Conservation (phyloP, 768 basidiomycete species). For the Suillus decipiens region DNA sequence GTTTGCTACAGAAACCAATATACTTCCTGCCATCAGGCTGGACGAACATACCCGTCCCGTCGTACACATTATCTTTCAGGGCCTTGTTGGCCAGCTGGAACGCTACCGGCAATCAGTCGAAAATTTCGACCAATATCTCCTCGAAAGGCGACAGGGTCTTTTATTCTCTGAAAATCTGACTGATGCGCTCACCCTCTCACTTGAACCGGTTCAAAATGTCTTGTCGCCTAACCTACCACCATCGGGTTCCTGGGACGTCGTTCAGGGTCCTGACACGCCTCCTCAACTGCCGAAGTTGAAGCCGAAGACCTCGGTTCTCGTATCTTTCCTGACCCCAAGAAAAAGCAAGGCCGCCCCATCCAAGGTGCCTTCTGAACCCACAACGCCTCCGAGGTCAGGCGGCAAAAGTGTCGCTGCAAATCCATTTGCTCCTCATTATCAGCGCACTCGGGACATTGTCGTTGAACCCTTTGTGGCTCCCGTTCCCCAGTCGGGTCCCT, state of each 20-base stretch:
- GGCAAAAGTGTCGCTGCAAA: constrained; percentile 56
- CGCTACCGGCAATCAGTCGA: constrained; percentile 73
- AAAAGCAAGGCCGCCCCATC: constrained; percentile 52
- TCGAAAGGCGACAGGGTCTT: constrained; percentile 85
- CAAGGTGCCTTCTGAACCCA: constrained; percentile 39
- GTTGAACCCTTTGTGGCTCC: constrained; percentile 73
- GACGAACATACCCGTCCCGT: constrained; percentile 77
- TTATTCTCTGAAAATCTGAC: constrained; percentile 90
- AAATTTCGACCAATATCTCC: constrained; percentile 80
- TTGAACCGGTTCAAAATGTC: constrained; percentile 50
- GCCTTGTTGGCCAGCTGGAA: constrained; percentile 80
- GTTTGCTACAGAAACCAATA: constrained; percentile 55
- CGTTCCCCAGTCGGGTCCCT: constrained; percentile 57
- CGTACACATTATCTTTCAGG: constrained; percentile 77
- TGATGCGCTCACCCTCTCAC: constrained; percentile 77
- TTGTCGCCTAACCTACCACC: constrained; percentile 39
- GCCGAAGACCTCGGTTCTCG: constrained; percentile 58
- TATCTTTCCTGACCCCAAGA: constrained; percentile 80
- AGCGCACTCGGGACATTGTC: constrained; percentile 66
- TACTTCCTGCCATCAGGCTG: constrained; percentile 65
- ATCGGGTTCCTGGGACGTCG: constrained; percentile 29
- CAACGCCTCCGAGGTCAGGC: constrained; percentile 44
- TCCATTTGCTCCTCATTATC: constrained; percentile 86
- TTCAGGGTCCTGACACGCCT: constrained; percentile 32
- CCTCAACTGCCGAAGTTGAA: constrained; percentile 48